Percentiles rank a stretch among this genome's conserved stretches.
These are phyloP conservation scores for Fusarium buxicola DNA, from an alignment of 2,329 filamentous ascomycete species.

Conservation along the genomic window DNA sequence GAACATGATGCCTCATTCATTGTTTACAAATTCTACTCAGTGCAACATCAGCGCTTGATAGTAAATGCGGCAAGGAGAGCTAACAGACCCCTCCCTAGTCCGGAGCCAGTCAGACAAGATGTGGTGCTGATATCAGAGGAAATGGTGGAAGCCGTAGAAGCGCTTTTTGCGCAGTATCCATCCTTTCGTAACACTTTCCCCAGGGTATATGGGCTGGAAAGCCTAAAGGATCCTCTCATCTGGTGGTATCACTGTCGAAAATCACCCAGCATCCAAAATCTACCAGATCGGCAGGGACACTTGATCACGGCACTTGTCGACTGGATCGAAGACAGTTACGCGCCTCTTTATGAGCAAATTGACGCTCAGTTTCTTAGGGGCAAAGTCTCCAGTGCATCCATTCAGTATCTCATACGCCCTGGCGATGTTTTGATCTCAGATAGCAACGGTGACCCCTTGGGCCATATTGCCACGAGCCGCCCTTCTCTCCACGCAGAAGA, in stretches of 20 bases:
- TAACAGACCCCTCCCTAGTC: not conserved
- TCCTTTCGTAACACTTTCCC: not conserved
- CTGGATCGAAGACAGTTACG: constrained; percentile 9
- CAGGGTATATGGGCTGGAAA: not conserved
- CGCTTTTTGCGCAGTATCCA: not conserved
- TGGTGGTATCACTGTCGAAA: constrained; percentile 27
- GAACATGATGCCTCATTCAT: not conserved
- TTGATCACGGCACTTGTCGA: not conserved
- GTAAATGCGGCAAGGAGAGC: constrained; percentile 1
- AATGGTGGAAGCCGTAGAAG: constrained; percentile 10
- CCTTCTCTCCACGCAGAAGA: not conserved
- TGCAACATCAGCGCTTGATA: not conserved
- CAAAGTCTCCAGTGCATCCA: not conserved
- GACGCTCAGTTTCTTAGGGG: constrained; percentile 1
- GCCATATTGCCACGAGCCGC: not conserved
- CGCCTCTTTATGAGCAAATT: not conserved
- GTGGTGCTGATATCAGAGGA: constrained; percentile 2
- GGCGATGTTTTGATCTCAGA: not conserved
- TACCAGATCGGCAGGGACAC: not conserved
- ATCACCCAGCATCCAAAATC: not conserved
- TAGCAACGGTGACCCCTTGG: not conserved
- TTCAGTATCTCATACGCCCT: not conserved
- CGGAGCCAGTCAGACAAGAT: not conserved
- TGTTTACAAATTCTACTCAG: not conserved
- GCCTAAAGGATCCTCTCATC: not conserved